Evolutionary conservation across 768 basidiomycete genomes (phyloP), one percentile per base, ranked within the genome.

Genomic region (Leccinum variicolor): DNA sequence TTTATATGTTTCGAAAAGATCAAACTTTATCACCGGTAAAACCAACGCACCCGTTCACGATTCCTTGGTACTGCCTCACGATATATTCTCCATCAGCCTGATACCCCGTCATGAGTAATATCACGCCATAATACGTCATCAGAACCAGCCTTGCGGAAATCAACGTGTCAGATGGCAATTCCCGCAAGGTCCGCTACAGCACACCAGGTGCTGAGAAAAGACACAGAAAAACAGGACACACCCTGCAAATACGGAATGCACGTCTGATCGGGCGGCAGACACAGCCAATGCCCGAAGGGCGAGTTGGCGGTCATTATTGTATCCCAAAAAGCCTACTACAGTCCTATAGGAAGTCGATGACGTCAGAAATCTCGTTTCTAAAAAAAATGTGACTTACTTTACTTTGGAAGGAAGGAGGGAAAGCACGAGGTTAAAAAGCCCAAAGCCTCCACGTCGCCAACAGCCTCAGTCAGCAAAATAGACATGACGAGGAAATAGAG

Each of bases 181-280:
- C 21, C 28, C 50, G 46, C 5, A 51, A 4, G n/a, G 52, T 36
- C n/a, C 15, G 43, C 43, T 23, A 14, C 34, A 39, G 9, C 21
- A 56, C 26, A 10, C 25, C 3, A 29, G 11, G 21, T n/a, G 17
- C 36, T 17, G 23, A 25, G 25, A 39, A 47, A 34, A 15, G 55
- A 50, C 26, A n/a, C 1, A 21, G 13, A 53, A 39, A 33, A 23
- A 47, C 43, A 39, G 17, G 36, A 72, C 83, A 34, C 58, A 89
- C 87, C 89, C 87, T 23, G 90, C 79, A 66, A 92, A 92, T 11
- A 89, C 83, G 7, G 84, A 76, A 74, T 93, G 91, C 2, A 89
- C 84, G 60, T 92, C 91, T 4, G 75, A 74, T 63, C 82, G 82
- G 3, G 79, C 76, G 4, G 89, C 87, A 7, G 87, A 81, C 17